Conservation (phyloP, 441 rosid species). For the Adansonia grandidieri region DNA sequence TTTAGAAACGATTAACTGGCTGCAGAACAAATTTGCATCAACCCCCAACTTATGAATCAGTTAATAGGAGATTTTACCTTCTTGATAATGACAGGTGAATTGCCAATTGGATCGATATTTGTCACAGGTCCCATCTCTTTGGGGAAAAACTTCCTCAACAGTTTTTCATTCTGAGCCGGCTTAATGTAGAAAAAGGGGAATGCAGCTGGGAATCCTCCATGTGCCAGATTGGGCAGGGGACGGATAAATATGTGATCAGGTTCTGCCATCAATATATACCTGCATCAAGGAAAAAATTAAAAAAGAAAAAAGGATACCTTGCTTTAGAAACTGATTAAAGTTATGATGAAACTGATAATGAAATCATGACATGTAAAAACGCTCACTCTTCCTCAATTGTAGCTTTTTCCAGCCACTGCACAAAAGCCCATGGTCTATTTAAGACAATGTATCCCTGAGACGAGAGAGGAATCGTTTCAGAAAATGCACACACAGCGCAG, state of each 20-base stretch:
- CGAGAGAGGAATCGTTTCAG: conserved; percentile 7
- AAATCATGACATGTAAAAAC: conserved; percentile 16
- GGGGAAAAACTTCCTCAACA: conserved; percentile 65
- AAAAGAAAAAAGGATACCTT: background rate
- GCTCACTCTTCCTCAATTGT: conserved; percentile 71
- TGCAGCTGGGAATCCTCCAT: conserved; percentile 63
- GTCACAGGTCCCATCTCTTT: conserved; percentile 63
- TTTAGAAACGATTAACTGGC: background rate
- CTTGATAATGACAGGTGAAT: conserved; percentile 71
- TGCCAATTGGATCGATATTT: conserved; percentile 71
- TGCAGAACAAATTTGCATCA: background rate
- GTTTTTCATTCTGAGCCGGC: conserved; percentile 51
- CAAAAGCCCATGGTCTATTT: conserved; percentile 84
- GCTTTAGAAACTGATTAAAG: background rate
- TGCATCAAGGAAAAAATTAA: too few species aligned
- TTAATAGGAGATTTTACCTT: conserved; percentile 41
- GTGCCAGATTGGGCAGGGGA: conserved; percentile 68
- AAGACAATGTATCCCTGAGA: conserved; percentile 72
- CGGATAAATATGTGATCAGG: conserved; percentile 68
- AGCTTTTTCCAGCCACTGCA: conserved; percentile 76
- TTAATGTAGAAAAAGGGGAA: conserved; percentile 75
- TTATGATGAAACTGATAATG: background rate
- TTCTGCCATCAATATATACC: conserved; percentile 77
- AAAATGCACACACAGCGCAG: background rate
- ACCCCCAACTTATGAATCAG: background rate